Conservation (phyloP, 2,329 filamentous ascomycete species). For the Phyllosticta citribraziliensis region DNA sequence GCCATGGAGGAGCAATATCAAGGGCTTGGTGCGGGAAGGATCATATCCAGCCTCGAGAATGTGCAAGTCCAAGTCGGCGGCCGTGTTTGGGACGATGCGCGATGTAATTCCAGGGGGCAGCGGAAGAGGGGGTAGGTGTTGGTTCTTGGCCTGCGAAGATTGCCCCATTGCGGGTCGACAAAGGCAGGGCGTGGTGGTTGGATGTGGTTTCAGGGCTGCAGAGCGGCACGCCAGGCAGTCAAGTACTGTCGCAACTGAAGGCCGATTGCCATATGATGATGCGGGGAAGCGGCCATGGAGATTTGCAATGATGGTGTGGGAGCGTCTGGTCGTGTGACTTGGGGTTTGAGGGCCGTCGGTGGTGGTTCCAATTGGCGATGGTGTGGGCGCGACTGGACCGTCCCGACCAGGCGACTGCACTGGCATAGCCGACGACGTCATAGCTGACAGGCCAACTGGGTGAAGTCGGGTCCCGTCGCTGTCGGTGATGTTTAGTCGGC, state of each 20-base stretch:
- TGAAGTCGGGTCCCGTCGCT: too few relatives aligned
- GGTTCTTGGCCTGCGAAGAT: neutral
- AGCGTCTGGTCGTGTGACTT: neutral
- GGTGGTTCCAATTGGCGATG: neutral
- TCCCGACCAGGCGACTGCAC: neutral
- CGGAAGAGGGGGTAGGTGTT: slow-evolving; percentile 35
- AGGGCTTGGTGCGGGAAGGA: slow-evolving; percentile 34
- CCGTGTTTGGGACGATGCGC: slow-evolving; percentile 45
- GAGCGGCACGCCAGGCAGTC: neutral
- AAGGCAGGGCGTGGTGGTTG: neutral
- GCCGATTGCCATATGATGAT: neutral
- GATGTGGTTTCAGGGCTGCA: neutral
- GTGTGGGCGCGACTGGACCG: neutral
- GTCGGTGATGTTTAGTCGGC: neutral
- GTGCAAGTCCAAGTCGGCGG: slow-evolving; percentile 52
- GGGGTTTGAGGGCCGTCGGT: neutral
- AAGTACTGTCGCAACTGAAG: neutral
- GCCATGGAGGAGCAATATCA: slow-evolving; percentile 55
- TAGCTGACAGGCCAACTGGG: neutral
- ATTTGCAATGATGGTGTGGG: neutral
- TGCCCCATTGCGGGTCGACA: neutral
- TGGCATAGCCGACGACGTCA: neutral
- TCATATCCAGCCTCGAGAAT: slow-evolving; percentile 45
- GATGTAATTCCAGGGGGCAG: slow-evolving; percentile 47
- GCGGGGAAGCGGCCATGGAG: neutral